Evolutionary conservation across 2,329 filamentous ascomycete species (phyloP).

Genomic region (Calonectria hawksworthii): DNA sequence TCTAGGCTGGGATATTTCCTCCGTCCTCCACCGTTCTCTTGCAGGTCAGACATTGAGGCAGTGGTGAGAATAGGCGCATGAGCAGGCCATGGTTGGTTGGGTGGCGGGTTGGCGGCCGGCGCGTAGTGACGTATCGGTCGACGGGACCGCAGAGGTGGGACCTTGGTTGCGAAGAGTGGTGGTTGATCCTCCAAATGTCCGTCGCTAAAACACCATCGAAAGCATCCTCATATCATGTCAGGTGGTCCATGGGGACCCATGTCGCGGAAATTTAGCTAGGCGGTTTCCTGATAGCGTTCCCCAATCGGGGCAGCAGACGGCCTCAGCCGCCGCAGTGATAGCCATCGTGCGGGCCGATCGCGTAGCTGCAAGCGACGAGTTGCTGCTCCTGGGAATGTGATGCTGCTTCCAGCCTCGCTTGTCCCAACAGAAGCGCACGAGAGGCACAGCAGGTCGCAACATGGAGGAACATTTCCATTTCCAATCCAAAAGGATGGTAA

Average conservation of each 20-base stretch:
- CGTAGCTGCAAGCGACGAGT: neutral
- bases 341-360: constrained; percentile 31
- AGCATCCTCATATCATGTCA: constrained; percentile 46
- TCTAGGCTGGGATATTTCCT: constrained; percentile 29
- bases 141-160: constrained; percentile 29
- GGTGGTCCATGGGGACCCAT: constrained; percentile 34
- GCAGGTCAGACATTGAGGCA: constrained; percentile 32
- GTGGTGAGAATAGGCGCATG: constrained; percentile 30
- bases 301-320: constrained; percentile 36
- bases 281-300: constrained; percentile 32
- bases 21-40: constrained; percentile 29
- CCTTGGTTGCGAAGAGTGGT: constrained; percentile 29
- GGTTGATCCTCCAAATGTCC: constrained; percentile 30
- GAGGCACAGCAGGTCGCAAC: constrained; percentile 2
- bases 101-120: constrained; percentile 29
- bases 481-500: constrained; percentile 19
- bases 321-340: constrained; percentile 36
- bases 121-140: constrained; percentile 40
- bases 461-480: neutral
- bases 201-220: constrained; percentile 19
- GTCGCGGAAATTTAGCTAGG: constrained; percentile 42
- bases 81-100: constrained; percentile 27
- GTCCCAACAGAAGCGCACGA: neutral
- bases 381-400: neutral
- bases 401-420: neutral